Conservation (phyloP, 2,329 filamentous ascomycete genomes). For the Calcarisporium arbuscula region DNA sequence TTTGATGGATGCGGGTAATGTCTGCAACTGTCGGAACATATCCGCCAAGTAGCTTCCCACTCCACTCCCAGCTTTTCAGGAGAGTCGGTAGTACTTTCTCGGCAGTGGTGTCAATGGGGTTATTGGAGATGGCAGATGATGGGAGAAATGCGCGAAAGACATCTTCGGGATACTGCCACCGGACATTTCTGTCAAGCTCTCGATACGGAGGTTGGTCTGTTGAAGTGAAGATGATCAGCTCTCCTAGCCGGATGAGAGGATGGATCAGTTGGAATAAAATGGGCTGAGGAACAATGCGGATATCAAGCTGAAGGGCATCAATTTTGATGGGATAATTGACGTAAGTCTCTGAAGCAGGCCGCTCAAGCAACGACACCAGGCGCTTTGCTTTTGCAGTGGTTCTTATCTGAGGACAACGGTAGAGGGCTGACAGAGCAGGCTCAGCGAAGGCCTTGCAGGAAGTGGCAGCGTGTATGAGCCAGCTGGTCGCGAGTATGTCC, state of each 20-base stretch:
- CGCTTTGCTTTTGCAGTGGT: slow-evolving; percentile 35
- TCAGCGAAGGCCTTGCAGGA: slow-evolving; percentile 62
- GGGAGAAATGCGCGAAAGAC: slow-evolving; percentile 60
- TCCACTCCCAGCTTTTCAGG: slow-evolving; percentile 57
- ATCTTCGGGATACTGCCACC: slow-evolving; percentile 63
- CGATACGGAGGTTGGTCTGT: slow-evolving; percentile 64
- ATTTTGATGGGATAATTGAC: slow-evolving; percentile 68
- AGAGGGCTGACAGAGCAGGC: slow-evolving; percentile 67
- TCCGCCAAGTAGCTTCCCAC: slow-evolving; percentile 43
- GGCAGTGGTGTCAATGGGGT: slow-evolving; percentile 21
- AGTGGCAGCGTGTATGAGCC: slow-evolving; percentile 59
- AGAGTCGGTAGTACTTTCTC: slow-evolving; percentile 25
- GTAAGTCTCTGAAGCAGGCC: slow-evolving; percentile 38
- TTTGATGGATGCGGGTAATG: slow-evolving; percentile 46
- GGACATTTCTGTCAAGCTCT: slow-evolving; percentile 45
- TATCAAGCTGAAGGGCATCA: slow-evolving; percentile 62
- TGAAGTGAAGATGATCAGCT: slow-evolving; percentile 66
- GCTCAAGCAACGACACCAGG: slow-evolving; percentile 48
- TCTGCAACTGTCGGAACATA: slow-evolving; percentile 40
- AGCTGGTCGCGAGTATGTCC: slow-evolving; percentile 44
- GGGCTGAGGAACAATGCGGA: slow-evolving; percentile 50
- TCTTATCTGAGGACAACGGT: slow-evolving; percentile 60
- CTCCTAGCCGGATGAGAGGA: slow-evolving; percentile 58
- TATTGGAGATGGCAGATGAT: slow-evolving; percentile 35
- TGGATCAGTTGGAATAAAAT: slow-evolving; percentile 48